Percentiles rank a stretch among this genome's conserved stretches.
These are phyloP conservation scores for Suhomyces sp. DNA, from an alignment of 805 yeast genomes.

Conservation along the genomic window DNA sequence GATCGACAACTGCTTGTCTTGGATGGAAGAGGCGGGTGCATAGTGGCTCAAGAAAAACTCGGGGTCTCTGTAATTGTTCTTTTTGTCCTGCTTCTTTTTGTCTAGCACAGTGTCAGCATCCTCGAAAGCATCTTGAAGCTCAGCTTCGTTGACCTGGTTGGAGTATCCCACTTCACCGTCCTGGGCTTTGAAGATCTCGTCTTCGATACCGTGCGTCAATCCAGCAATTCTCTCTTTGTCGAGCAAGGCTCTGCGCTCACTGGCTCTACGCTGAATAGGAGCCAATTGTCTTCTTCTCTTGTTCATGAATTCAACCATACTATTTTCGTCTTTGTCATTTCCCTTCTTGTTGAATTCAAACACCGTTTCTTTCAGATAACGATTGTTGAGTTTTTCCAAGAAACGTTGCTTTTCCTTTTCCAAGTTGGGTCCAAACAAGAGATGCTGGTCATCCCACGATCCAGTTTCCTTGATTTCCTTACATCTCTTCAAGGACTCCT, in stretches of 20 bases:
- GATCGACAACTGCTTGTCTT: conserved; percentile 70
- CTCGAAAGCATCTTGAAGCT: conserved; percentile 47
- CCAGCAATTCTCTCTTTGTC: conserved; percentile 78
- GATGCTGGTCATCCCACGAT: conserved; percentile 83
- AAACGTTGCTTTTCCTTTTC: conserved; percentile 73
- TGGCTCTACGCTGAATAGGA: conserved; percentile 77
- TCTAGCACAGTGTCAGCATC: conserved; percentile 46
- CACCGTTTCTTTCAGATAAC: conserved; percentile 82
- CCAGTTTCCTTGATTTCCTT: conserved; percentile 71
- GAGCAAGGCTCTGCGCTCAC: conserved; percentile 61
- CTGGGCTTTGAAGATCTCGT: conserved; percentile 60
- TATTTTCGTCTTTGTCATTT: conserved; percentile 52
- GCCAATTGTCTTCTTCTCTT: conserved; percentile 84
- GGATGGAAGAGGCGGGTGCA: conserved; percentile 76
- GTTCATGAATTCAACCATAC: conserved; percentile 78
- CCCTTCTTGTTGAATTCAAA: conserved; percentile 71
- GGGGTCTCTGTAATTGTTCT: conserved; percentile 67
- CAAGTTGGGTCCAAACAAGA: conserved; percentile 70
- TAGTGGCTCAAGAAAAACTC: conserved; percentile 81
- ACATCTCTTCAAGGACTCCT: conserved; percentile 79
- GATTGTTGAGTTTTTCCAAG: conserved; percentile 65
- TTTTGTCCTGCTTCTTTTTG: conserved; percentile 33
- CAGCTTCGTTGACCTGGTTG: conserved; percentile 40
- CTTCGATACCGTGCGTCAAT: conserved; percentile 66
- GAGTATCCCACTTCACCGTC: conserved; percentile 47